A percentile compares a stretch with the other conserved stretches of the same genome.
These are phyloP conservation scores for Capronia coronata DNA, from an alignment of 2,329 filamentous ascomycete genomes.

Conservation along the genomic window DNA sequence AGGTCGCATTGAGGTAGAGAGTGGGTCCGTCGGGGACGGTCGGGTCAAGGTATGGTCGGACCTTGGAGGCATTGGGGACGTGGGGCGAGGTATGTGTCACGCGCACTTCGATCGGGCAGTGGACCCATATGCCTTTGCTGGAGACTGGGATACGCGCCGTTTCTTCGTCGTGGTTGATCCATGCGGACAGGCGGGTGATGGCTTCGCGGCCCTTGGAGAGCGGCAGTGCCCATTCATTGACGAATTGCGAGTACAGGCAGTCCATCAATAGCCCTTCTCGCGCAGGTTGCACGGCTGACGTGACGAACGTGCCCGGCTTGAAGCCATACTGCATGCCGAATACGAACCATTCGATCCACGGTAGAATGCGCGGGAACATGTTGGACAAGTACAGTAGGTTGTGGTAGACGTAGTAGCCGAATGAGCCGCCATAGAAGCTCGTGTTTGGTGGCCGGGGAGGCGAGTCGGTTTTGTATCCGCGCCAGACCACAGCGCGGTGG, in stretches of 20 bases:
- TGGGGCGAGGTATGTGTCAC: constrained; percentile 60
- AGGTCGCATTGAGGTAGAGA: constrained; percentile 81
- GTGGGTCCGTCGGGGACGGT: constrained; percentile 63
- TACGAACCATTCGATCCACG: constrained; percentile 90
- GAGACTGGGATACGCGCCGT: constrained; percentile 69
- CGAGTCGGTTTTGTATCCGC: constrained; percentile 68
- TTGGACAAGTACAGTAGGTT: constrained; percentile 77
- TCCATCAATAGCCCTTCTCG: constrained; percentile 85
- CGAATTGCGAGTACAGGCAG: constrained; percentile 95
- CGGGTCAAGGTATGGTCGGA: constrained; percentile 65
- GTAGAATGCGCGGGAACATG: constrained; percentile 69
- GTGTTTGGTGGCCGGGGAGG: constrained; percentile 53
- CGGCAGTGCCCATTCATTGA: constrained; percentile 96
- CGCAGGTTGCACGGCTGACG: constrained; percentile 71
- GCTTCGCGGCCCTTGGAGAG: constrained; percentile 81
- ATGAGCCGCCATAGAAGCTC: constrained; percentile 71
- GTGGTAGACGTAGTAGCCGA: constrained; percentile 89
- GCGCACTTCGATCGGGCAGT: constrained; percentile 88
- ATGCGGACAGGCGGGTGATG: constrained; percentile 71
- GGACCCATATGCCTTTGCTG: constrained; percentile 72
- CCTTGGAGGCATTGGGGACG: constrained; percentile 31
- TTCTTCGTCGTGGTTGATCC: constrained; percentile 68
- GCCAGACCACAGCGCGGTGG: constrained; percentile 80
- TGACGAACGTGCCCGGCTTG: constrained; percentile 55
- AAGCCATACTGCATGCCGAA: constrained; percentile 98